Percentiles rank a stretch among this genome's conserved stretches.
phyloP scores from a whole-genome alignment of 768 basidiomycete species.

The Sporobolomyces phaffii region DNA sequence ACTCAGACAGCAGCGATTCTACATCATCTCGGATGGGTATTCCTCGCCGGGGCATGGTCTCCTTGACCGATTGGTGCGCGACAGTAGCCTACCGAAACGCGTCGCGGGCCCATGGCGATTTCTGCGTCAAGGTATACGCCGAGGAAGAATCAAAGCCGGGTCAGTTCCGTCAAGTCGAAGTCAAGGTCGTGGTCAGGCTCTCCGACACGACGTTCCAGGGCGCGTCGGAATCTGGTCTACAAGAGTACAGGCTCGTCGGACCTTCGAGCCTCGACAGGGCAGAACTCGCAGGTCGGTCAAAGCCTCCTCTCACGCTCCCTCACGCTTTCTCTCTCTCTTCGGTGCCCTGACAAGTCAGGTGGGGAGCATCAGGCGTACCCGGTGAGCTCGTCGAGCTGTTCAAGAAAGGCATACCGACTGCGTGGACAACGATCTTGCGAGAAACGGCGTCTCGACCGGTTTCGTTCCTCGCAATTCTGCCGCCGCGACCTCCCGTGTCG shows the following conservation, averaged over 20 bases:
- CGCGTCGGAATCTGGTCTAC: background rate
- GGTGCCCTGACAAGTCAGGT: background rate
- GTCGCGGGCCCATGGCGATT: background rate
- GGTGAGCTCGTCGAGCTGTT: background rate
- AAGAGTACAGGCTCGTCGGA: background rate
- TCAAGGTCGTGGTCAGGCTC: background rate
- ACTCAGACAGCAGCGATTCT: too few relatives aligned
- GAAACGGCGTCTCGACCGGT: background rate
- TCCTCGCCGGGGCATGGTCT: too few relatives aligned
- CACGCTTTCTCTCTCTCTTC: background rate
- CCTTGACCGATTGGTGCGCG: background rate
- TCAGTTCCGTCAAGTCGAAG: too few relatives aligned
- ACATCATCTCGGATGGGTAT: too few relatives aligned
- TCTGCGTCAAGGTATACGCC: background rate
- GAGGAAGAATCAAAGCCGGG: too few relatives aligned
- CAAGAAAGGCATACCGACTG: background rate
- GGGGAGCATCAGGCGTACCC: background rate
- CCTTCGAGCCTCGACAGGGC: background rate
- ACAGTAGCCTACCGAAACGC: background rate
- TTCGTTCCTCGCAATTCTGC: background rate
- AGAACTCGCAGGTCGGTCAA: background rate
- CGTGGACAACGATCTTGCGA: background rate
- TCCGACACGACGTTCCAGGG: background rate
- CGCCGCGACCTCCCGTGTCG: too few relatives aligned
- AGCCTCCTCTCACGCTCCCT: too few relatives aligned